Base-by-base conservation (phyloP, 129 eudicot species). In the Erigeron canadensis region DNA sequence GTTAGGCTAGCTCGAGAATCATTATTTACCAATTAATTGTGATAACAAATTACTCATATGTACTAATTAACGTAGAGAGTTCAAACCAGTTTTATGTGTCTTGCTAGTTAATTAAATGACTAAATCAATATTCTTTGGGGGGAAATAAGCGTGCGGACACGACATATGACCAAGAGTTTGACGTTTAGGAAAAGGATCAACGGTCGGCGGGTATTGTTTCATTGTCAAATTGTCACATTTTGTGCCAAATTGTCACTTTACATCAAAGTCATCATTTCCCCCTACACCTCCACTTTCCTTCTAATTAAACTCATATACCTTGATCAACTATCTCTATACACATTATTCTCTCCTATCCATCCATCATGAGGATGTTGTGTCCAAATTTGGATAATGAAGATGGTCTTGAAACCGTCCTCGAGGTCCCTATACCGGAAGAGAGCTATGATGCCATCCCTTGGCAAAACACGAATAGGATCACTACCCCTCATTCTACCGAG, bases 381-480 rank as follows among this genome's bases (percentile, higher is more conserved):
- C 98, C 96, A 5, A 89, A 92, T 46, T 34, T 89, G 61, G 87
- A 85, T 15, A 48, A 82, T 53, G 83, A 87, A 75, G 91, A 92
- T 60, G 96, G 66, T 12, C 98, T 92, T 6, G 88, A 92, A 54
- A 92, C 98, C 1, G 98, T 92, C 7, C 89, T 92, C 18, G 96
- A 92, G 81, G 89, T 92, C 39, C 98, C 98, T 19, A 82, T 92
- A 28, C 98, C 98, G 0, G 98, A 92, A 46, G 98, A 92, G 39
- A 81, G 81, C 64, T 79, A 87, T 34, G 77, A 71, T 65, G 39
- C 72, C 8, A 18, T 63, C 58, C 73, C 87, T 10, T 84, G 97
- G 96, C 84, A 79, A n/a, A 55, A 54, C 16, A 79, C 84, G 70
- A 87, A 79, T 53, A 80, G 87, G 1, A 77, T 85, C 81, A 72